Conservation (phyloP, 75 land plant genomes). For the Selaginella tamariscina region DNA sequence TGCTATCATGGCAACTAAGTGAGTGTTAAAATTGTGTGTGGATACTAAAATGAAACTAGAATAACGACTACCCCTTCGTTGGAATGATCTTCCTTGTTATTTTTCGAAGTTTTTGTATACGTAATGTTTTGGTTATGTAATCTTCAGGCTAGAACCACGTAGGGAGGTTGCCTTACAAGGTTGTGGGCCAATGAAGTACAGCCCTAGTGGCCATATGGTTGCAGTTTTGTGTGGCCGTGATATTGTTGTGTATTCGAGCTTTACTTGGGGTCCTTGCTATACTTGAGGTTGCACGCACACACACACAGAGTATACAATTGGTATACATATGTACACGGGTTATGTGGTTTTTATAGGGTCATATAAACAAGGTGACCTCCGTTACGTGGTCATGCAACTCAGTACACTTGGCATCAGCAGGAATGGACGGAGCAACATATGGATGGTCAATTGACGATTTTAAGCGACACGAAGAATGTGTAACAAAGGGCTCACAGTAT, state of each 20-base stretch:
- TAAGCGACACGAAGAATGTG: conserved; percentile 1
- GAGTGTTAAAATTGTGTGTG: not conserved
- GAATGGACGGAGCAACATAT: conserved; percentile 11
- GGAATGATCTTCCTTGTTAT: not conserved
- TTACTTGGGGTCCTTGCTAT: conserved; percentile 12
- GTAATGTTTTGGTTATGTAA: not conserved
- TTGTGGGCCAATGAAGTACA: conserved; percentile 11
- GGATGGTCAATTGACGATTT: conserved; percentile 13
- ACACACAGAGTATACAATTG: too few species aligned
- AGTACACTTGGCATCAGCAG: conserved; percentile 14
- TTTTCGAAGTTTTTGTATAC: not conserved
- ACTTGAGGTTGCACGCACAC: conserved; percentile 12
- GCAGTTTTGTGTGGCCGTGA: conserved; percentile 6
- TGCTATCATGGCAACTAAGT: conserved; percentile 1
- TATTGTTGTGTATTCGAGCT: conserved; percentile 8
- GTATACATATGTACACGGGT: not conserved
- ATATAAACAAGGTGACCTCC: conserved; percentile 2
- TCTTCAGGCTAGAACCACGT: not conserved
- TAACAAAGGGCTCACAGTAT: conserved; percentile 16
- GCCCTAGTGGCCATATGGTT: conserved; percentile 19
- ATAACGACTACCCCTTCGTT: not conserved
- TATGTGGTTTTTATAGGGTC: conserved; percentile 13
- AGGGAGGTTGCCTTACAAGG: not conserved
- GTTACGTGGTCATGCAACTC: conserved; percentile 18
- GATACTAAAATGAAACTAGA: not conserved